Evolutionary conservation across 2,329 filamentous ascomycete species (phyloP).

Genomic region (Cladosporium sp.): DNA sequence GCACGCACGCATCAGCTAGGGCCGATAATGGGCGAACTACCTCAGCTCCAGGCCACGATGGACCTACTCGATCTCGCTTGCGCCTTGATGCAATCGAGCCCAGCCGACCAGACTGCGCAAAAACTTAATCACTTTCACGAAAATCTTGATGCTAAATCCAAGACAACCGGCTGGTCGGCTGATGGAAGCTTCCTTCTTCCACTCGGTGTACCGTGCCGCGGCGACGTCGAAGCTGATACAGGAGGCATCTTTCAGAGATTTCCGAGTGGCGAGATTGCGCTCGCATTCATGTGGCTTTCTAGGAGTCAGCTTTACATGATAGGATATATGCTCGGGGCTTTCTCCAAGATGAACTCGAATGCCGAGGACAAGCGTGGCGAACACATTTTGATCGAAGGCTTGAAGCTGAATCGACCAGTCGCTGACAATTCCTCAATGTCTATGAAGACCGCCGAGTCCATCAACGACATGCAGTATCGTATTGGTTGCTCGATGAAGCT

Average conservation of each 20-base stretch:
- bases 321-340: slow-evolving; percentile 53
- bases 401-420: slow-evolving; percentile 41
- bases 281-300: slow-evolving; percentile 56
- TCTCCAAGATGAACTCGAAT: slow-evolving; percentile 51
- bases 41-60: slow-evolving; percentile 60
- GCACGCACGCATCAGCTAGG: slow-evolving; percentile 66
- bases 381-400: slow-evolving; percentile 52
- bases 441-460: background rate
- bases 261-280: slow-evolving; percentile 32
- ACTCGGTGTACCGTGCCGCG: slow-evolving; percentile 31
- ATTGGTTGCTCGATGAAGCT: slow-evolving; percentile 3
- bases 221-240: slow-evolving; percentile 35
- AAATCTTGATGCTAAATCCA: slow-evolving; percentile 51
- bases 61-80: slow-evolving; percentile 65
- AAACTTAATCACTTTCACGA: slow-evolving; percentile 60
- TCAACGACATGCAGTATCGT: background rate
- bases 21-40: slow-evolving; percentile 52
- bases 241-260: slow-evolving; percentile 38
- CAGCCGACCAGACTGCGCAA: slow-evolving; percentile 48
- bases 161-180: slow-evolving; percentile 25
- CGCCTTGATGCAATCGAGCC: slow-evolving; percentile 55
- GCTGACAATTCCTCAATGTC: slow-evolving; percentile 20
- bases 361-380: slow-evolving; percentile 49
- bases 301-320: slow-evolving; percentile 55
- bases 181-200: slow-evolving; percentile 37